These are phyloP conservation scores for Plectosphaerella cucumerina DNA, from an alignment of 2,329 filamentous ascomycete species.

Conservation along the genomic window DNA sequence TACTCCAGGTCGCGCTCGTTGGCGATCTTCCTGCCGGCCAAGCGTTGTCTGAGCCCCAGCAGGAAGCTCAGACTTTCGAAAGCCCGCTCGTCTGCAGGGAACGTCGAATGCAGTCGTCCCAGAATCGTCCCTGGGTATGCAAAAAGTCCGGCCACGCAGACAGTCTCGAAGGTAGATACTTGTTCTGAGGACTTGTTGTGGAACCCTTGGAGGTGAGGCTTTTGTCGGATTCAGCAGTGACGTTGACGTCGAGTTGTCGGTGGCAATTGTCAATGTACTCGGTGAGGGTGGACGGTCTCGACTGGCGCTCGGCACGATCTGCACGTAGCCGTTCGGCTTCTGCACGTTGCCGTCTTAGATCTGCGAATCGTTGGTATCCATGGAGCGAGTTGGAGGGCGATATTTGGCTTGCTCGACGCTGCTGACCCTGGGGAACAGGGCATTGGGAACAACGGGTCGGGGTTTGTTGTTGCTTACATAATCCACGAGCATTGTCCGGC, in stretches of 20 bases:
- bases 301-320: constrained; percentile 16
- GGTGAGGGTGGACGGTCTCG: constrained; percentile 18
- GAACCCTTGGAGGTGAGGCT: constrained; percentile 19
- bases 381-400: too few species aligned
- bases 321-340: constrained; percentile 10
- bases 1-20: not conserved
- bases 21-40: not conserved
- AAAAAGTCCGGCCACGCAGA: constrained; percentile 23
- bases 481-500: too few species aligned
- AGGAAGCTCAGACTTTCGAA: not conserved
- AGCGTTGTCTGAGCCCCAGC: not conserved
- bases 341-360: constrained; percentile 7
- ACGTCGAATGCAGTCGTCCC: too few species aligned
- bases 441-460: too few species aligned
- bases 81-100: not conserved
- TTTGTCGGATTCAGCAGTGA: constrained; percentile 18
- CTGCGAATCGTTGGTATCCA: too few species aligned
- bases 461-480: too few species aligned
- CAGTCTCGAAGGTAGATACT: constrained; percentile 22
- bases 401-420: too few species aligned
- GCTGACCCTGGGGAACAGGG: too few species aligned
- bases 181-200: constrained; percentile 23
- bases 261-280: constrained; percentile 27
- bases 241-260: constrained; percentile 15
- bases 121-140: not conserved